Evolutionary conservation across 768 basidiomycete genomes (phyloP).

Genomic region (Trametes punicea): DNA sequence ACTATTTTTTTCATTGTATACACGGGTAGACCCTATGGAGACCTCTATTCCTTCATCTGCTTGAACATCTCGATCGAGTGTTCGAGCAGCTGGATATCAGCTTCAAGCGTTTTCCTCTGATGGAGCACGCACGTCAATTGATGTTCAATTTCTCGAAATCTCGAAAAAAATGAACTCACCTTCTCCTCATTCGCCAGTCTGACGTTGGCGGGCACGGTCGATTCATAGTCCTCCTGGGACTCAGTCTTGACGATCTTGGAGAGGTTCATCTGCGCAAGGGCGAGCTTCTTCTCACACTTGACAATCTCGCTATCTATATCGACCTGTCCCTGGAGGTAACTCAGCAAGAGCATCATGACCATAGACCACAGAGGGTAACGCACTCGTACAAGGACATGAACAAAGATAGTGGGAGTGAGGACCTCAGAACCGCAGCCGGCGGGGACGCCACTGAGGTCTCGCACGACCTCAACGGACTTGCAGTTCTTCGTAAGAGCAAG

Average conservation of each 20-base stretch:
- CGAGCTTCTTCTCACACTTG: constrained; percentile 89
- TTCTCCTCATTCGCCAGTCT: constrained; percentile 75
- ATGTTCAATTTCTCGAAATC: constrained; percentile 1
- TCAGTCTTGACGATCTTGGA: constrained; percentile 76
- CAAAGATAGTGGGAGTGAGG: constrained; percentile 68
- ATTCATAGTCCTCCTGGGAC: constrained; percentile 71
- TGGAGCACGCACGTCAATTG: background rate
- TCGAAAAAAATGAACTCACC: constrained; percentile 42
- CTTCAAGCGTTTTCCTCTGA: constrained; percentile 73
- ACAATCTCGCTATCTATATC: constrained; percentile 84
- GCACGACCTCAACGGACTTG: constrained; percentile 69
- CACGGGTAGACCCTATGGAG: background rate
- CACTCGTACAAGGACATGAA: constrained; percentile 86
- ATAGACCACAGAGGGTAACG: constrained; percentile 21
- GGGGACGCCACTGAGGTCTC: constrained; percentile 65
- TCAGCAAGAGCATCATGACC: background rate
- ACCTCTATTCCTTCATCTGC: constrained; percentile 46
- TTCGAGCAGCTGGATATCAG: constrained; percentile 72
- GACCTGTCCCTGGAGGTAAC: constrained; percentile 70
- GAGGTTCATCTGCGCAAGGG: constrained; percentile 62
- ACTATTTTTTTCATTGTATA: background rate
- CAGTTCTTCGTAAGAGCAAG: constrained; percentile 84
- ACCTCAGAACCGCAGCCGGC: constrained; percentile 84
- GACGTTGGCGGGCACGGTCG: constrained; percentile 77
- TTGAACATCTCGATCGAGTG: constrained; percentile 74